Base-by-base conservation (phyloP, 129 eudicot species). In the Calendula officinalis region DNA sequence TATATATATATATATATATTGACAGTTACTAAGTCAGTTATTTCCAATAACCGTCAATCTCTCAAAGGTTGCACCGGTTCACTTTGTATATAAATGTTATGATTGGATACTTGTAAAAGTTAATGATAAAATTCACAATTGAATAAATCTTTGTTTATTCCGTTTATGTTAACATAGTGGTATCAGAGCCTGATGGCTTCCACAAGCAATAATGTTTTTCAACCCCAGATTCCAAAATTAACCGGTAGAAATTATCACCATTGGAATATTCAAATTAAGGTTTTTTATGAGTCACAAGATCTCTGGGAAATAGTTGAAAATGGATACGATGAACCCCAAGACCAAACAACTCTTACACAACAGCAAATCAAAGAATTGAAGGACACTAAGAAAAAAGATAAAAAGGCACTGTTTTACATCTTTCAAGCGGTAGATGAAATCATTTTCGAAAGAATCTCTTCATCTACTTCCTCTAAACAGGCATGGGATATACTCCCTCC, bases 201-300 rank as follows among this genome's bases (percentile, higher is more conserved):
- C 1, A 14, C 7, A 4, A n/a, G 8, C 3, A 49, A 49, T 15
- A n/a, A n/a, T n/a, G 8, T 6, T 2, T 1, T 49, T 4, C 55
- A 49, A 5, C 5, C 4, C 2, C 55, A 49, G 15, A 6, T 49
- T 3, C 55, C 30, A 5, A 49, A 49, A 16, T 15, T 68, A 6
- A 68, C 37, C 4, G 63, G 73, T 6, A 38, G 57, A 51, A 68
- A 53, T 8, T 68, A 32, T 16, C 49, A 68, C 39, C 34, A 54
- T 17, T 68, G n/a, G 64, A 68, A 64, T n/a, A 33, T 41, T 5
- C 47, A 38, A 7, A 54, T 68, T 57, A 57, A 44, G 15, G 30
- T 69, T 4, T 33, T n/a, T 14, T 64, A 53, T 14, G 54, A 69
- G 43, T 69, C 74, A 9, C 41, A 69, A 42, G 66, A 56, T 32